Conservation (phyloP, 2,329 filamentous ascomycete species). For the Pyrenochaeta sp. region DNA sequence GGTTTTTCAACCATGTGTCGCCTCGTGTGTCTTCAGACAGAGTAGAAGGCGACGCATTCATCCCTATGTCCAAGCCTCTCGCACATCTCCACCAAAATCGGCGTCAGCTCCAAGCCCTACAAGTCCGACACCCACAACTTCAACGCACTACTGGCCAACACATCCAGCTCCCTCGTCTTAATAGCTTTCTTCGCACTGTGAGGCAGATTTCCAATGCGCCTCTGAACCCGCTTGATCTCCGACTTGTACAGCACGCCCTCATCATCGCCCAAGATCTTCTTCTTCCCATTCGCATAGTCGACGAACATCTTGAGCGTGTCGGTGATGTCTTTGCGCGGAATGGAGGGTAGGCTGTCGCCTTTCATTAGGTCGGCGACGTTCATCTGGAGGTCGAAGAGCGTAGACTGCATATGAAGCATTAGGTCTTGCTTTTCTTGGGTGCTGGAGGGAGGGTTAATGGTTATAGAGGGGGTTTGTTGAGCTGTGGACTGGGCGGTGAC, state of each 20-base stretch:
- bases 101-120: not conserved
- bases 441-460: not conserved
- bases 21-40: too few species aligned
- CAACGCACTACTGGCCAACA: not conserved
- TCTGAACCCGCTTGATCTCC: not conserved
- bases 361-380: constrained; percentile 6
- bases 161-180: not conserved
- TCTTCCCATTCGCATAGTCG: constrained; percentile 2
- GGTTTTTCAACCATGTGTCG: too few species aligned
- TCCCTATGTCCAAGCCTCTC: too few species aligned
- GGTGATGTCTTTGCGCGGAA: not conserved
- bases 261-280: not conserved
- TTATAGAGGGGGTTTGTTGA: not conserved
- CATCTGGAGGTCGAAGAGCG: not conserved
- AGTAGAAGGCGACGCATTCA: too few species aligned
- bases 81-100: too few species aligned
- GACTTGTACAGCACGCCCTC: not conserved
- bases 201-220: not conserved
- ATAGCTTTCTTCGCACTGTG: not conserved
- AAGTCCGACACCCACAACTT: not conserved
- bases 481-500: too few species aligned
- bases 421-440: not conserved
- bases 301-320: constrained; percentile 1
- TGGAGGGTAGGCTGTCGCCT: not conserved
- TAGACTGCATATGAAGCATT: not conserved